Percentiles rank a stretch among this genome's conserved stretches.
Conservation (phyloP, 23 red algal species). For the Gracilariopsis chorda region DNA sequence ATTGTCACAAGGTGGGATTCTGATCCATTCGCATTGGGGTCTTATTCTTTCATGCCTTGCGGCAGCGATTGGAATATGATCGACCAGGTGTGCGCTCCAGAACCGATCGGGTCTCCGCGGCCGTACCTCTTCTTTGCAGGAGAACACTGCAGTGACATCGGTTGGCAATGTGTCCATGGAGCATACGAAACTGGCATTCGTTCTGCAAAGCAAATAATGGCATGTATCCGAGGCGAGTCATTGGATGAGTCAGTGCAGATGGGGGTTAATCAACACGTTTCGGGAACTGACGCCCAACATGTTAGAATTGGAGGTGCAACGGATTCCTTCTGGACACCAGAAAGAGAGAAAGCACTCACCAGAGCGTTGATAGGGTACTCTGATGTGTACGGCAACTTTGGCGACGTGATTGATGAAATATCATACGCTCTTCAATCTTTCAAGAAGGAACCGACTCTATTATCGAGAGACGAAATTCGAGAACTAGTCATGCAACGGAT, state of each 20-base stretch:
- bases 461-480: slow-evolving; percentile 22
- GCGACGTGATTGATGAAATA: slow-evolving; percentile 52
- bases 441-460: slow-evolving; percentile 48
- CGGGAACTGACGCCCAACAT: not conserved
- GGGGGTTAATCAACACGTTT: not conserved
- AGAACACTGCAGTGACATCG: slow-evolving; percentile 54
- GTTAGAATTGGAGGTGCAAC: not conserved
- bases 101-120: slow-evolving; percentile 44
- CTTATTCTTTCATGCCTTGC: slow-evolving; percentile 81
- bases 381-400: slow-evolving; percentile 53
- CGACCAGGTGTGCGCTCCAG: slow-evolving; percentile 49
- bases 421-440: slow-evolving; percentile 39
- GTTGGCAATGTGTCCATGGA: slow-evolving; percentile 77
- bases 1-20: slow-evolving; percentile 82
- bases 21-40: slow-evolving; percentile 70
- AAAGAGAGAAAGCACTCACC: slow-evolving; percentile 44
- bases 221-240: not conserved
- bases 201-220: slow-evolving; percentile 24
- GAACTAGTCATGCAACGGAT: slow-evolving; percentile 27
- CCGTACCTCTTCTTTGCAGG: slow-evolving; percentile 77
- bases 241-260: not conserved
- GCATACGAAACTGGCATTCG: slow-evolving; percentile 80
- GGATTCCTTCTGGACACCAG: slow-evolving; percentile 43
- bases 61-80: slow-evolving; percentile 67
- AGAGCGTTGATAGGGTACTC: slow-evolving; percentile 52